Conservation (phyloP, 805 yeast genomes). For the Candida yuanshanica region DNA sequence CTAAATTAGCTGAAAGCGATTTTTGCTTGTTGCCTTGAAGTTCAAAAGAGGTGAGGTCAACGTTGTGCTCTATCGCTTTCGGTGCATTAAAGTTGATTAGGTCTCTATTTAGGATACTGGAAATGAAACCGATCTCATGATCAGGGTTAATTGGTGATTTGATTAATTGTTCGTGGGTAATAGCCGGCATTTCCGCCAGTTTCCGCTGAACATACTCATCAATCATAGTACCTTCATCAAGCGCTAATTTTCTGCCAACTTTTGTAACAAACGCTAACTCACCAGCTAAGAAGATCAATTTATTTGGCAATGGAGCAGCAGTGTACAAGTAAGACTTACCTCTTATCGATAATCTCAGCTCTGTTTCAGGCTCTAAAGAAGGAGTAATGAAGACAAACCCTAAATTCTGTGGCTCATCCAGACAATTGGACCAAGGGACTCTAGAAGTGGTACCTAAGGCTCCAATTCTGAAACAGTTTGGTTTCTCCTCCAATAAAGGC, state of each 20-base stretch:
- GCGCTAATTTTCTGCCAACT: slow-evolving; percentile 26
- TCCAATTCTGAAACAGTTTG: slow-evolving; percentile 40
- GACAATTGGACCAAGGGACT: slow-evolving; percentile 37
- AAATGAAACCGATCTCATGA: slow-evolving; percentile 23
- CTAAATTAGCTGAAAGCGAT: slow-evolving; percentile 26
- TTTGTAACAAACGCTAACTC: slow-evolving; percentile 35
- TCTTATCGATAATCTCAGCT: slow-evolving; percentile 32
- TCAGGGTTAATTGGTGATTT: slow-evolving; percentile 26
- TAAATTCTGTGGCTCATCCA: slow-evolving; percentile 28
- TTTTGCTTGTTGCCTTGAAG: slow-evolving; percentile 25
- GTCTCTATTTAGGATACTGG: slow-evolving; percentile 24
- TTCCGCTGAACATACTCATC: slow-evolving; percentile 29
- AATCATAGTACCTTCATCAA: slow-evolving; percentile 29
- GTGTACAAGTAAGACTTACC: slow-evolving; percentile 38
- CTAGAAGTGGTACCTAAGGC: slow-evolving; percentile 35
- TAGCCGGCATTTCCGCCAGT: slow-evolving; percentile 13
- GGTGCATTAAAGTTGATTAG: slow-evolving; percentile 24
- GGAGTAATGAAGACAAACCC: slow-evolving; percentile 26
- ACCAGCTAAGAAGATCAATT: slow-evolving; percentile 35
- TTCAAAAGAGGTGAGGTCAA: slow-evolving; percentile 23
- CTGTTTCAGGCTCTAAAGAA: slow-evolving; percentile 29
- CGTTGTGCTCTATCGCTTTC: slow-evolving; percentile 11
- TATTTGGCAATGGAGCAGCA: slow-evolving; percentile 40
- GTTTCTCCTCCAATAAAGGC: slow-evolving; percentile 33
- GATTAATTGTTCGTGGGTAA: slow-evolving; percentile 26